phyloP scores from a whole-genome alignment of 225 moss, liverwort and hornwort genomes.

The Pleurozium schreberi region DNA sequence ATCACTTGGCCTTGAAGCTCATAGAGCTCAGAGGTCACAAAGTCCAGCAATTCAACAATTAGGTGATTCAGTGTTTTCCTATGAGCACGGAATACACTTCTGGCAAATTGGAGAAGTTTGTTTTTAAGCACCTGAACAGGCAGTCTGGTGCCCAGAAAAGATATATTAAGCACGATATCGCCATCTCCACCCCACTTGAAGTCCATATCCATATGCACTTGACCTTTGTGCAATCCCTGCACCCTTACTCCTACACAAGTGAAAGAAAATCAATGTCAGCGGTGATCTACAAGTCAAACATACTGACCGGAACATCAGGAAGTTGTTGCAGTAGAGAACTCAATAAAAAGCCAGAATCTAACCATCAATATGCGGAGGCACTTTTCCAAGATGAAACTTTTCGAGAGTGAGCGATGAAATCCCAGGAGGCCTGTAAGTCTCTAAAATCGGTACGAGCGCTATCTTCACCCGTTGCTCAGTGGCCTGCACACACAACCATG shows the following conservation, averaged over 20 bases:
- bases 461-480: conserved; percentile 57
- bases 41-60: background rate
- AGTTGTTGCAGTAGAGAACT: background rate
- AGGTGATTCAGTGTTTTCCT: background rate
- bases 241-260: conserved; percentile 51
- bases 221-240: conserved; percentile 38
- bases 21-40: background rate
- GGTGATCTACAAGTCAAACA: background rate
- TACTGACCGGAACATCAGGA: background rate
- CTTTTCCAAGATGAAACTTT: conserved; percentile 73
- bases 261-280: background rate
- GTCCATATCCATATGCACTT: conserved; percentile 90
- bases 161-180: conserved; percentile 57
- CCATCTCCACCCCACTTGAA: conserved; percentile 88
- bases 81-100: background rate
- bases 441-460: conserved; percentile 58
- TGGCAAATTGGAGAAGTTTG: background rate
- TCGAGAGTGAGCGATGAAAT: conserved; percentile 56
- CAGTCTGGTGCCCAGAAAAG: conserved; percentile 60
- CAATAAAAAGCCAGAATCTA: background rate
- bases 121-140: conserved; percentile 63
- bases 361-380: conserved; percentile 92
- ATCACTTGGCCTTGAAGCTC: background rate
- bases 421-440: conserved; percentile 69
- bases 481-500: conserved; percentile 35